Percentiles rank a stretch among this genome's conserved stretches.
phyloP scores from a whole-genome alignment of 2,329 filamentous ascomycete species.

The Grosmannia penicillata region DNA sequence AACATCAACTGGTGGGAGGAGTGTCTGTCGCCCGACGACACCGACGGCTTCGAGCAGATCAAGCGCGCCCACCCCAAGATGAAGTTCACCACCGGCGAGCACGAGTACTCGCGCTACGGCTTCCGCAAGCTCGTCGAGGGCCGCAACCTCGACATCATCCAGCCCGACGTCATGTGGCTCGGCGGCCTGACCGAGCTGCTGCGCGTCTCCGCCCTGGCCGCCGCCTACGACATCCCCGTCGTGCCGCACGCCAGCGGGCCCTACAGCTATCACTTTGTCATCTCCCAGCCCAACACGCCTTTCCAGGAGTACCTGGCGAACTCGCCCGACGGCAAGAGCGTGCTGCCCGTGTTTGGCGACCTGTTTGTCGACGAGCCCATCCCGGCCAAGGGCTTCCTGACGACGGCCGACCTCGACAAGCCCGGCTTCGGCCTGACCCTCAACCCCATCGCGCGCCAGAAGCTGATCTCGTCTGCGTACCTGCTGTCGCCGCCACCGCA shows the following conservation, averaged over 20 bases:
- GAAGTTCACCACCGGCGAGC: slow-evolving; percentile 92
- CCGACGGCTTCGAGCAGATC: slow-evolving; percentile 76
- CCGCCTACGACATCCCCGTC: slow-evolving; percentile 87
- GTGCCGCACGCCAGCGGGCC: slow-evolving; percentile 90
- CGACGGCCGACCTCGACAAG: slow-evolving; percentile 67
- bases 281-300: slow-evolving; percentile 81
- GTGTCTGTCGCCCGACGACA: slow-evolving; percentile 80
- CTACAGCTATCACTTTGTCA: slow-evolving; percentile 92
- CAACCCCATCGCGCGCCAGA: slow-evolving; percentile 56
- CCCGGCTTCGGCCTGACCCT: slow-evolving; percentile 83
- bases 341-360: slow-evolving; percentile 83
- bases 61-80: slow-evolving; percentile 80
- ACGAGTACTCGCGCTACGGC: slow-evolving; percentile 87
- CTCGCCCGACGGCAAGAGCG: slow-evolving; percentile 77
- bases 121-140: slow-evolving; percentile 90
- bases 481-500: slow-evolving; percentile 54
- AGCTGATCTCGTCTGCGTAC: slow-evolving; percentile 60
- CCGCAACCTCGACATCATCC: slow-evolving; percentile 84
- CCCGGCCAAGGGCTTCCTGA: slow-evolving; percentile 66
- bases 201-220: slow-evolving; percentile 75
- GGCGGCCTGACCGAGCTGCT: slow-evolving; percentile 85
- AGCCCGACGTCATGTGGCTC: slow-evolving; percentile 96
- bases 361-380: slow-evolving; percentile 86
- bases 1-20: slow-evolving; percentile 98
- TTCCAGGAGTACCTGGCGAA: slow-evolving; percentile 96